Base-by-base conservation (phyloP, 345 rosid species). In the Corymbia maculata region DNA sequence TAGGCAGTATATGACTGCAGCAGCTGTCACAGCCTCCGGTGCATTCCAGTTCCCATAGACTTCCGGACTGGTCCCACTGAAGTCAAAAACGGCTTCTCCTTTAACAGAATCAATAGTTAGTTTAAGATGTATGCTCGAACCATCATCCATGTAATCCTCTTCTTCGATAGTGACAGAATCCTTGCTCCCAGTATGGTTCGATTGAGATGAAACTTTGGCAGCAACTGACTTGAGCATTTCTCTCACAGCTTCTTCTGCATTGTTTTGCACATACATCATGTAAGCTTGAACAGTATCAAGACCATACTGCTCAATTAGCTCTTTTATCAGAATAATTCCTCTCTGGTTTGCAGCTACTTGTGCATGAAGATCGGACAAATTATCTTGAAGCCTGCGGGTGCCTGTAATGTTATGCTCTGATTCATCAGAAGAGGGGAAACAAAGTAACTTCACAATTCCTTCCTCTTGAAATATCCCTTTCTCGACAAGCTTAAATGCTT, bases 341-440 rank as follows among this genome's bases (percentile, higher is more conserved):
- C 99, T 95, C 93, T 95, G 99, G 91, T 98, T 98, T 47, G 99
- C 99, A 82, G 99, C 99, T 45, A 97, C 97, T 93, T 98, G 98
- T 52, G 99, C 99, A n/a, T 91, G 97, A 89, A 98, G 96, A 91
- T 98, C 99, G 36, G 99, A 98, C 50, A 97, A 91, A 90, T 95
- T 98, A 91, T 98, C 99, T 88, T 98, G 97, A 90, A 98, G 93
- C 85, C 94, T 93, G 51, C 99, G 93, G 49, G 98, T 96, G 88
- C 98, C 99, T 0, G 99, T 98, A 92, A 97, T 93, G 88, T 91
- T 94, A 86, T 86, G 86, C 51, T 88, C 89, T 52, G 91, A 89
- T 53, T 92, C 96, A 51, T 93, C 95, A 70, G 94, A 92, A 91
- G 79, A 91, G 10, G 98, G 98, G 89, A 93, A 94, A 53, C 90